Evolutionary conservation across 2,329 filamentous ascomycete genomes (phyloP).

Genomic region (Talaromyces sp.): DNA sequence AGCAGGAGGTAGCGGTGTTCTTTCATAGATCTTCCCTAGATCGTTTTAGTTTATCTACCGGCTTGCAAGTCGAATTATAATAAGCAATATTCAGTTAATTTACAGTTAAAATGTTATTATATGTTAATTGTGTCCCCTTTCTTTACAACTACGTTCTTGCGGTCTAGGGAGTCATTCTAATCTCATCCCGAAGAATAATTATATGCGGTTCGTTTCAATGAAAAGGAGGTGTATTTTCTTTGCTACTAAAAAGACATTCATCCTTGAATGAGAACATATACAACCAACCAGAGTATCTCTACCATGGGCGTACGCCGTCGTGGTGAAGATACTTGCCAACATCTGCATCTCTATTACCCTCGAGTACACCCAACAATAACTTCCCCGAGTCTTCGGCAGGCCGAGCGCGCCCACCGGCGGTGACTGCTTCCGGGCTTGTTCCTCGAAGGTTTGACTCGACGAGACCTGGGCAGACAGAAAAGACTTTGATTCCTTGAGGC

Average conservation of each 20-base stretch:
- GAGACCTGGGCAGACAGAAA: conserved; percentile 44
- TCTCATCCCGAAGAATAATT: neutral
- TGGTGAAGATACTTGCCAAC: conserved; percentile 32
- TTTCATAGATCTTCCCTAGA: neutral
- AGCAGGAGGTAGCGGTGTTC: neutral
- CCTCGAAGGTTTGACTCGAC: conserved; percentile 41
- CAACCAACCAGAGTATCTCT: neutral
- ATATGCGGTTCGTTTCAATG: neutral
- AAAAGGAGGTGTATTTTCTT: neutral
- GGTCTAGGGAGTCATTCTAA: neutral
- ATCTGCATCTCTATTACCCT: conserved; percentile 39
- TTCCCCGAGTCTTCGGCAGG: conserved; percentile 34
- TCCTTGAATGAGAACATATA: neutral
- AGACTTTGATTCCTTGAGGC: conserved; percentile 50
- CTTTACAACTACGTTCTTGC: too few relatives aligned
- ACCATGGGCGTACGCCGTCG: conserved; percentile 10
- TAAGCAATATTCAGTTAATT: too few relatives aligned
- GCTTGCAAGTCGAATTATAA: too few relatives aligned
- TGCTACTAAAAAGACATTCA: neutral
- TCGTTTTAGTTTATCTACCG: too few relatives aligned
- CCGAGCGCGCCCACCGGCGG: conserved; percentile 27
- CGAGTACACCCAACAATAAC: conserved; percentile 36
- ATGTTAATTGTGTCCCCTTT: too few relatives aligned
- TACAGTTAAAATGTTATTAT: too few relatives aligned
- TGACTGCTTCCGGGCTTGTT: neutral